A percentile compares a stretch with the other conserved stretches of the same genome.
phyloP scores from a whole-genome alignment of 257 asterid species.

The Nyctanthes arbortristis region DNA sequence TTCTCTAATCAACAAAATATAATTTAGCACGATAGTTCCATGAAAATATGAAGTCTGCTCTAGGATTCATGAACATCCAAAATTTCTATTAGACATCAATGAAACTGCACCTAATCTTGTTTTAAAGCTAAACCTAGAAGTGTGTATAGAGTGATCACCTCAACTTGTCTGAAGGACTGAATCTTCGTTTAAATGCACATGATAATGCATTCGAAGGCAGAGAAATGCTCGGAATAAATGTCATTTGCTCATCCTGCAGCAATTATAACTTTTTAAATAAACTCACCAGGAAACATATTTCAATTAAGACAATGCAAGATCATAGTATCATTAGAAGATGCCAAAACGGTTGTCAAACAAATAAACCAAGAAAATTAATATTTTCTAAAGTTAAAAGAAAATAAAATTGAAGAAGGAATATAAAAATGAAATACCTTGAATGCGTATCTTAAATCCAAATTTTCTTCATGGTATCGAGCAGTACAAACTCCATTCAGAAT shows the following conservation, averaged over 20 bases:
- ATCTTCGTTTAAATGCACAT: slow-evolving; percentile 79
- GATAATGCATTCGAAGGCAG: slow-evolving; percentile 81
- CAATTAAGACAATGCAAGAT: slow-evolving; percentile 9
- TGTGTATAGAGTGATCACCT: slow-evolving; percentile 56
- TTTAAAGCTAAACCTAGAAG: not conserved
- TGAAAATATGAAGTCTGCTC: not conserved
- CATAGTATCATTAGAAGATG: slow-evolving; percentile 3
- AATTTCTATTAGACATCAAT: not conserved
- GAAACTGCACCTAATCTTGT: slow-evolving; percentile 1
- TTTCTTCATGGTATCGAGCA: slow-evolving; percentile 75
- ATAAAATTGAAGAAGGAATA: not conserved
- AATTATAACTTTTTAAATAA: slow-evolving; percentile 15
- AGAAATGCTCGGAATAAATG: slow-evolving; percentile 75
- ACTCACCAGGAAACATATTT: slow-evolving; percentile 16
- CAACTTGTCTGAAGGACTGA: slow-evolving; percentile 82
- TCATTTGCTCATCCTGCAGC: slow-evolving; percentile 83
- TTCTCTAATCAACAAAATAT: slow-evolving; percentile 4
- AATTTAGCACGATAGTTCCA: not conserved
- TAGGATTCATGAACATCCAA: slow-evolving; percentile 9
- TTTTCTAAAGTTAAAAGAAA: slow-evolving; percentile 1
- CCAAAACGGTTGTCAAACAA: not conserved
- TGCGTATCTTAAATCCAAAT: slow-evolving; percentile 64
- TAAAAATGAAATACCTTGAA: slow-evolving; percentile 61
- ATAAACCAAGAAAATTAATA: not conserved
- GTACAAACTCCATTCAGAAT: slow-evolving; percentile 67